Percentiles rank a stretch among this genome's conserved stretches.
Conservation (phyloP, 129 eudicot species). For the Chrysanthemum lavandulifolium region DNA sequence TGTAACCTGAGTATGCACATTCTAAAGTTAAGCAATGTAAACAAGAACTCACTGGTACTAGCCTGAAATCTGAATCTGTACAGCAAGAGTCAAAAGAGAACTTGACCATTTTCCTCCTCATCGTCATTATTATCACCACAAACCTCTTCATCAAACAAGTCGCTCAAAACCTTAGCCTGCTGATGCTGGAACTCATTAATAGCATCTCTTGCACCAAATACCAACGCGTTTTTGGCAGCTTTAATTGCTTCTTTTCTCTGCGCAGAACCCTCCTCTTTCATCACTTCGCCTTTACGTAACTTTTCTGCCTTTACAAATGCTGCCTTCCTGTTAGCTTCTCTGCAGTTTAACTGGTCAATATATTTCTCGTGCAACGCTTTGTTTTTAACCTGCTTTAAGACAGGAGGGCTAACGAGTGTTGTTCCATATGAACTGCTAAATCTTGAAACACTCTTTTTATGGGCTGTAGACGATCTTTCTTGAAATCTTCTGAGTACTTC, state of each 20-base stretch:
- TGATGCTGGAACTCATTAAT: constrained; percentile 49
- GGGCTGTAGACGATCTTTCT: constrained; percentile 50
- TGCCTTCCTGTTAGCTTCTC: constrained; percentile 81
- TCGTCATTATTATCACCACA: constrained; percentile 23
- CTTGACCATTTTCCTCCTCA: constrained; percentile 29
- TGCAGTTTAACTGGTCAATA: constrained; percentile 65
- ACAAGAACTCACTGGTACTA: constrained; percentile 20
- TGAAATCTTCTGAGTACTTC: constrained; percentile 31
- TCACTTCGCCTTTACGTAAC: constrained; percentile 10
- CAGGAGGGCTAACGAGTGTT: constrained; percentile 71
- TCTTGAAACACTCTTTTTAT: constrained; percentile 45
- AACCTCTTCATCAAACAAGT: constrained; percentile 34
- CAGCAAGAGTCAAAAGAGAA: constrained; percentile 13
- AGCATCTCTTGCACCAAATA: constrained; percentile 70
- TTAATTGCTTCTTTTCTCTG: constrained; percentile 44
- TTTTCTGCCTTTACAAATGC: constrained; percentile 42
- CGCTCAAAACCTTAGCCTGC: constrained; percentile 37
- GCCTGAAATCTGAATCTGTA: background rate
- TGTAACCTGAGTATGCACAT: constrained; percentile 20
- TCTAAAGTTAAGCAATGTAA: constrained; percentile 1
- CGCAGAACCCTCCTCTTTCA: constrained; percentile 23
- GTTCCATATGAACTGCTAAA: constrained; percentile 30
- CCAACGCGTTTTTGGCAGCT: constrained; percentile 69
- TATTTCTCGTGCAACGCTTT: constrained; percentile 86
- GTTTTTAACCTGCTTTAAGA: constrained; percentile 83